Evolutionary conservation across 495 filamentous ascomycete genomes (phyloP).

Genomic region (Annulohypoxylon maeteangense): DNA sequence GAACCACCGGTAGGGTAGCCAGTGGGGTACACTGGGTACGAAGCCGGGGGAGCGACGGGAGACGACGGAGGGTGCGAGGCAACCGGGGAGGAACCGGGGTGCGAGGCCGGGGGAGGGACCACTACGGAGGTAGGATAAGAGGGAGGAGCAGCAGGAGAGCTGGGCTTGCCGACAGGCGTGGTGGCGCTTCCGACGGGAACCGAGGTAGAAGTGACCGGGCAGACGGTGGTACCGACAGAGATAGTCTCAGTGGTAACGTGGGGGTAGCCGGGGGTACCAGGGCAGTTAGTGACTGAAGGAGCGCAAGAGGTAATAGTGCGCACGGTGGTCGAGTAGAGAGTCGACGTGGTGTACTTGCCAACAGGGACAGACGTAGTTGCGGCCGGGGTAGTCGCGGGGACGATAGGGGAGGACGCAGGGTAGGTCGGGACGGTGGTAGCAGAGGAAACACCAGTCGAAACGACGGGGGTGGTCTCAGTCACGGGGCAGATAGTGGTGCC

Average conservation of each 20-base stretch:
- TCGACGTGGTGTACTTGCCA: not conserved
- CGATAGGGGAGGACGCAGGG: not conserved
- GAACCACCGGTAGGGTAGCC: not conserved
- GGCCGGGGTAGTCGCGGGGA: not conserved
- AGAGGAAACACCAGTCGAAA: not conserved
- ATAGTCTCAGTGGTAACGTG: not conserved
- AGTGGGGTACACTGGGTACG: conserved; percentile 4
- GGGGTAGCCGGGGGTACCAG: not conserved
- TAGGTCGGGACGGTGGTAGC: not conserved
- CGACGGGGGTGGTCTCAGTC: conserved; percentile 12
- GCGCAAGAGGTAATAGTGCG: not conserved
- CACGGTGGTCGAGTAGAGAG: not conserved
- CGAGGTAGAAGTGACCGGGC: not conserved
- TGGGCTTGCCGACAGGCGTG: not conserved
- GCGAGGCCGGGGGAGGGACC: not conserved
- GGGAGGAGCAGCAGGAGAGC: not conserved
- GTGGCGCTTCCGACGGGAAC: not conserved
- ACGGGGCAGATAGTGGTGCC: conserved; percentile 35
- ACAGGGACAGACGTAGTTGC: not conserved
- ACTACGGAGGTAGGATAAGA: not conserved
- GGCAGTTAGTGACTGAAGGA: not conserved
- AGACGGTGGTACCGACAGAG: not conserved
- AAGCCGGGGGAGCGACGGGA: not conserved
- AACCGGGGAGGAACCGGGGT: not conserved
- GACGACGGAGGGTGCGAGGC: not conserved